Percentiles rank a stretch among this genome's conserved stretches.
These are phyloP conservation scores for Fusarium sp. DNA, from an alignment of 2,329 filamentous ascomycete genomes.

Conservation along the genomic window DNA sequence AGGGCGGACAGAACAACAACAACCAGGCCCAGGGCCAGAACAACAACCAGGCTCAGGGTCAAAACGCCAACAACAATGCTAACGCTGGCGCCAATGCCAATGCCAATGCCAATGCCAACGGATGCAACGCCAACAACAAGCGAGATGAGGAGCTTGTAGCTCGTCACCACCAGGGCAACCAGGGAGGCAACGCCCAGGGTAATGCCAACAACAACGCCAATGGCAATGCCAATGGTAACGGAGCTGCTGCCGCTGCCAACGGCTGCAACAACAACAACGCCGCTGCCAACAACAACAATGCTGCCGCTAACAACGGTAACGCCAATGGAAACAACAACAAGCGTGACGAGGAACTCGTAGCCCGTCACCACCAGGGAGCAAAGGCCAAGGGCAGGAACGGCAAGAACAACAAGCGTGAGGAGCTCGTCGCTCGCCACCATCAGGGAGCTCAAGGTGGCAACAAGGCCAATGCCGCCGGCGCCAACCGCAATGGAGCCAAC, in stretches of 20 bases:
- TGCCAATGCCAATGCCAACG: background rate
- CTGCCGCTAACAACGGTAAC: background rate
- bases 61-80: background rate
- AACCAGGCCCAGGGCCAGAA: background rate
- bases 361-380: constrained; percentile 5
- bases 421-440: background rate
- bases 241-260: background rate
- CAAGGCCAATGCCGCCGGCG: background rate
- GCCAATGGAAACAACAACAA: background rate
- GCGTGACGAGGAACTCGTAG: background rate
- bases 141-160: constrained; percentile 5
- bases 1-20: background rate
- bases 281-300: background rate
- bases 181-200: background rate
- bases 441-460: background rate
- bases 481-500: background rate
- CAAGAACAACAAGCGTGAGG: background rate
- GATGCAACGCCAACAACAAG: constrained; percentile 16
- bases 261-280: background rate
- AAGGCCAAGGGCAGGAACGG: background rate
- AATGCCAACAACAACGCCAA: background rate
- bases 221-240: background rate
- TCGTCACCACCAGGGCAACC: constrained; percentile 5
- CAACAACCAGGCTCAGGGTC: background rate
- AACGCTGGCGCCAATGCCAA: background rate